These are phyloP conservation scores for Thelonectria rubi DNA, from an alignment of 2,329 filamentous ascomycete genomes.

Conservation along the genomic window DNA sequence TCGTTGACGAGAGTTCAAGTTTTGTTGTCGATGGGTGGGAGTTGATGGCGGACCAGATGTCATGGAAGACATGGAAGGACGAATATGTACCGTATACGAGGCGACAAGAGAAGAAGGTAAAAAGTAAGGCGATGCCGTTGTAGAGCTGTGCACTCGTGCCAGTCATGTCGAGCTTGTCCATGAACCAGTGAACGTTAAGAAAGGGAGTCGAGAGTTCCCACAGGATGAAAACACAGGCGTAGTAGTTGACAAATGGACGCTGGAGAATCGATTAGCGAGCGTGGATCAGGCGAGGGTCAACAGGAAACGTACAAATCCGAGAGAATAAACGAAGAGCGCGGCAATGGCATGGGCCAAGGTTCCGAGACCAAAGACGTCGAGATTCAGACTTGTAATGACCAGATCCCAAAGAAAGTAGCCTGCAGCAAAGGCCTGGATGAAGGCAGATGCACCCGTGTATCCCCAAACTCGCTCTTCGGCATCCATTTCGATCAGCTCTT, in stretches of 20 bases:
- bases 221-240: conserved; percentile 81
- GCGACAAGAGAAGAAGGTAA: conserved; percentile 79
- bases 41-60: conserved; percentile 67
- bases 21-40: conserved; percentile 49
- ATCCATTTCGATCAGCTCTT: conserved; percentile 72
- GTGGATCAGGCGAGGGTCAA: not conserved
- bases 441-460: conserved; percentile 75
- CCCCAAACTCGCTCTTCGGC: conserved; percentile 78
- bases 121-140: conserved; percentile 77
- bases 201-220: conserved; percentile 89
- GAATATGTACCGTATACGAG: conserved; percentile 81
- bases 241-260: conserved; percentile 87
- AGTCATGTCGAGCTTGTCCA: conserved; percentile 85
- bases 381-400: conserved; percentile 71
- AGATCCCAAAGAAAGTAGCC: conserved; percentile 91
- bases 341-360: conserved; percentile 80
- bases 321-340: conserved; percentile 76
- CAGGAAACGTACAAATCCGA: conserved; percentile 76
- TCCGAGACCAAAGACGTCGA: conserved; percentile 78
- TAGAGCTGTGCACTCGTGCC: conserved; percentile 77
- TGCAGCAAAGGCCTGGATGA: conserved; percentile 79
- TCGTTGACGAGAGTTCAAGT: conserved; percentile 35
- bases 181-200: conserved; percentile 91
- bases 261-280: conserved; percentile 48
- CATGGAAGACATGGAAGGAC: conserved; percentile 73